Conservation (phyloP, 352 stramenopile genomes). For the Thalassiosira livingstoniorum region DNA sequence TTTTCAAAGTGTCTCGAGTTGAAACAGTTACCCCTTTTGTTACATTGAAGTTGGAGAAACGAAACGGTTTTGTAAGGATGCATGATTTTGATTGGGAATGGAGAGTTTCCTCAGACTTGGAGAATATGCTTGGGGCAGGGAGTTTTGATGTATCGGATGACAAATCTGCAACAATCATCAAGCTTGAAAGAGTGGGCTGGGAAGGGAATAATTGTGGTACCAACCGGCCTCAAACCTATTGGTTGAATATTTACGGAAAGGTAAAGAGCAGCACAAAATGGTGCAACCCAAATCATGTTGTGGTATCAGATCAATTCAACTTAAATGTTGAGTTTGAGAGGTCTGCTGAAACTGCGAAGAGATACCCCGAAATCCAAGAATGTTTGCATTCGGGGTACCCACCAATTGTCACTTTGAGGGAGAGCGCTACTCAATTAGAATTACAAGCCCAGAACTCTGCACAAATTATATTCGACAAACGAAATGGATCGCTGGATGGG, state of each 20-base stretch:
- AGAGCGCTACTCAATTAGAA: no score
- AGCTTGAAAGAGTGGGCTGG: background rate
- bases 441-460: no score
- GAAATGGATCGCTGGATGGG: background rate
- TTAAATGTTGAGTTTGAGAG: background rate
- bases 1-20: background rate
- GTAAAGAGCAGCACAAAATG: conserved; percentile 46
- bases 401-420: no score
- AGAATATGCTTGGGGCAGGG: background rate
- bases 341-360: no score
- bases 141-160: background rate
- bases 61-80: background rate
- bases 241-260: conserved; percentile 48
- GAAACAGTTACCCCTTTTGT: background rate
- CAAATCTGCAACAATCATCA: background rate
- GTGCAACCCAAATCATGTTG: conserved; percentile 52
- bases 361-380: no score
- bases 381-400: no score
- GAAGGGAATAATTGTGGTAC: background rate
- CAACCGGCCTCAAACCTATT: conserved; percentile 23
- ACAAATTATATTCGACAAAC: background rate
- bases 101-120: background rate
- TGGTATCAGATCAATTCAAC: conserved; percentile 62
- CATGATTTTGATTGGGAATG: conserved; percentile 5
- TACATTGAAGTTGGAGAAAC: background rate